These are phyloP conservation scores for Leavenworthia alabamica DNA, from an alignment of 345 rosid genomes.

Conservation along the genomic window DNA sequence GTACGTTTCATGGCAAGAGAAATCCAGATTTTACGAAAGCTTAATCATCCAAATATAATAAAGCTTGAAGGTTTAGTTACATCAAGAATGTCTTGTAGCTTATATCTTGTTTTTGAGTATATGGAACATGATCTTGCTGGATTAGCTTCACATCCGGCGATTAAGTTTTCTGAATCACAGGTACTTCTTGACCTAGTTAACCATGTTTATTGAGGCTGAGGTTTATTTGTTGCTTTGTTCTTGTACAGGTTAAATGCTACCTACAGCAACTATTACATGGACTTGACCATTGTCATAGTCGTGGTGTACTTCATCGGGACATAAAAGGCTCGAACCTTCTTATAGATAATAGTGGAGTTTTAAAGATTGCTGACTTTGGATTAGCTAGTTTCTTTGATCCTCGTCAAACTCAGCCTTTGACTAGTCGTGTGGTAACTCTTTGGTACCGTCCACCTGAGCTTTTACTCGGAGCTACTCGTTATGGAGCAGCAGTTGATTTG, in stretches of 20 bases:
- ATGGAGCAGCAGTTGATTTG: slow-evolving; percentile 83
- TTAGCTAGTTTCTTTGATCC: slow-evolving; percentile 88
- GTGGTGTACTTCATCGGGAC: slow-evolving; percentile 89
- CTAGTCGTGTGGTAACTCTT: slow-evolving; percentile 95
- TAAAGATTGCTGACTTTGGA: slow-evolving; percentile 97
- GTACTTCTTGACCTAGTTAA: slow-evolving; percentile 24
- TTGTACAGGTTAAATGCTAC: slow-evolving; percentile 85
- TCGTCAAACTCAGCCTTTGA: slow-evolving; percentile 60
- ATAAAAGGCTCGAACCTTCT: slow-evolving; percentile 95
- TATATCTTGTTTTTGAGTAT: slow-evolving; percentile 95
- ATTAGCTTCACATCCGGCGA: slow-evolving; percentile 81
- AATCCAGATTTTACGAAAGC: slow-evolving; percentile 84
- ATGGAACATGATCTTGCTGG: slow-evolving; percentile 99
- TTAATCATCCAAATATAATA: slow-evolving; percentile 90
- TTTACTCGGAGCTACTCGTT: slow-evolving; percentile 86
- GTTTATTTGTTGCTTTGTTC: not conserved
- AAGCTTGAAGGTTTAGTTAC: slow-evolving; percentile 97
- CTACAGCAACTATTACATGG: slow-evolving; percentile 80
- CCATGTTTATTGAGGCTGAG: not conserved
- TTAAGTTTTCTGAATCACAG: slow-evolving; percentile 90
- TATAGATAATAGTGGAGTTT: slow-evolving; percentile 78
- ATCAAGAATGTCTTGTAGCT: slow-evolving; percentile 98
- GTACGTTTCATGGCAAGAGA: slow-evolving; percentile 99
- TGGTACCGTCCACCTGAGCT: slow-evolving; percentile 99
- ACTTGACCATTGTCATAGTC: slow-evolving; percentile 95